Conservation (phyloP, 129 eudicot species). For the Erigeron canadensis region DNA sequence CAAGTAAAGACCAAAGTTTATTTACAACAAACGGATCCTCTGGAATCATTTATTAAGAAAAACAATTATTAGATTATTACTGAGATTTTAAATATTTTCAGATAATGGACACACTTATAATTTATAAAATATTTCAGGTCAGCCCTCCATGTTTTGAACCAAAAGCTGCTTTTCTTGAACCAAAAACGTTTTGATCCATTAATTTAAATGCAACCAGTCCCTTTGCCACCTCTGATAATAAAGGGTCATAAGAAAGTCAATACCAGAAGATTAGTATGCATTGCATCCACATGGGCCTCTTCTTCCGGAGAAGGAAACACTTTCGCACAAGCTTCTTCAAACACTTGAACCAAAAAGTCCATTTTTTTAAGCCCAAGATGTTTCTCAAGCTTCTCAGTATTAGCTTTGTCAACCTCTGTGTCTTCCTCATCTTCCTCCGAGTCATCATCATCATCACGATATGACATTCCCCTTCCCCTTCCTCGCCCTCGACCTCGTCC, state of each 20-base stretch:
- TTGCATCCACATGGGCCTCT: slow-evolving; percentile 60
- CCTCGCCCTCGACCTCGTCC: slow-evolving; percentile 12
- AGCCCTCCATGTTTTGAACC: neutral
- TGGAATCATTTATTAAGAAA: too few species aligned
- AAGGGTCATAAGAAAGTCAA: slow-evolving; percentile 8
- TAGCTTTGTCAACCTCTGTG: slow-evolving; percentile 40
- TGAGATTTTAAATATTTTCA: too few species aligned
- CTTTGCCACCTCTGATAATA: neutral
- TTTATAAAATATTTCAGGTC: too few species aligned
- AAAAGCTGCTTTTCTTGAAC: neutral
- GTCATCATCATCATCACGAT: slow-evolving; percentile 35
- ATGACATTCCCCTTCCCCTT: slow-evolving; percentile 30
- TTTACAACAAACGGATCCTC: too few species aligned
- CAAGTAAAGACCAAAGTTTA: too few species aligned
- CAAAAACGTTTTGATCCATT: neutral
- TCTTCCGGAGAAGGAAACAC: slow-evolving; percentile 59
- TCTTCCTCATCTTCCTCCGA: slow-evolving; percentile 28
- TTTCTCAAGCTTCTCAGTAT: slow-evolving; percentile 45
- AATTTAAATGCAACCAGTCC: neutral
- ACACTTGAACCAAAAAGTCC: slow-evolving; percentile 57
- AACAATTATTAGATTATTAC: too few species aligned
- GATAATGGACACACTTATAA: too few species aligned
- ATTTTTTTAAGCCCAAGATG: slow-evolving; percentile 50
- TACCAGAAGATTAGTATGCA: slow-evolving; percentile 72
- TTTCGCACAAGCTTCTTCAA: slow-evolving; percentile 51